These are phyloP conservation scores for Mycosarcoma mackinlayi DNA, from an alignment of 1,284 basidiomycete genomes.

Conservation along the genomic window DNA sequence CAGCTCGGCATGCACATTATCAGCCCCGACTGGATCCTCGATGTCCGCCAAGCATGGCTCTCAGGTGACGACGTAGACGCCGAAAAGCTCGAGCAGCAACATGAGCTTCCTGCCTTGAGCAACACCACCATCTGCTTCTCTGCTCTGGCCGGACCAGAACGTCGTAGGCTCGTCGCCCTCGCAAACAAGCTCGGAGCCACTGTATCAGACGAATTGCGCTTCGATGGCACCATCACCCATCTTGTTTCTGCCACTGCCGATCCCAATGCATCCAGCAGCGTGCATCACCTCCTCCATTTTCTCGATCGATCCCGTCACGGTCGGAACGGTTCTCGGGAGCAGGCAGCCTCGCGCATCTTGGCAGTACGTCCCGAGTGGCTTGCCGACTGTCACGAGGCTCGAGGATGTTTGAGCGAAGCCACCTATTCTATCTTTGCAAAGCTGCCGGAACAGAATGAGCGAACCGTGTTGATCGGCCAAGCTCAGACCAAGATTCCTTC, in stretches of 20 bases:
- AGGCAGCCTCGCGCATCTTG: slow-evolving; percentile 75
- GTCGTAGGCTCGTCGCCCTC: slow-evolving; percentile 25
- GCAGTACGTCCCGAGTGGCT: slow-evolving; percentile 88
- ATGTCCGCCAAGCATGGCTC: slow-evolving; percentile 78
- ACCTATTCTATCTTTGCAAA: slow-evolving; percentile 50
- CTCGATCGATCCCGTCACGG: slow-evolving; percentile 69
- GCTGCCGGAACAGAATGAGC: slow-evolving; percentile 17
- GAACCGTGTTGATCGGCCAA: slow-evolving; percentile 23
- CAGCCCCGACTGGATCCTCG: slow-evolving; percentile 77
- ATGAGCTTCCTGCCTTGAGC: slow-evolving; percentile 77
- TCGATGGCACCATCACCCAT: slow-evolving; percentile 69
- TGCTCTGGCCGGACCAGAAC: slow-evolving; percentile 25
- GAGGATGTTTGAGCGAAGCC: slow-evolving; percentile 70
- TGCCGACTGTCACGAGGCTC: slow-evolving; percentile 79
- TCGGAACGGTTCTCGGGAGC: slow-evolving; percentile 76
- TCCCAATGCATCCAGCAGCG: slow-evolving; percentile 73
- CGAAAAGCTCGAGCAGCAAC: slow-evolving; percentile 72
- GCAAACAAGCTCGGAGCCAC: slow-evolving; percentile 35
- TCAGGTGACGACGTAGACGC: slow-evolving; percentile 79
- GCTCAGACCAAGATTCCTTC: slow-evolving; percentile 35
- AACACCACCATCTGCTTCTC: slow-evolving; percentile 76
- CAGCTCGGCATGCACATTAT: slow-evolving; percentile 80
- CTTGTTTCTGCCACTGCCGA: slow-evolving; percentile 71
- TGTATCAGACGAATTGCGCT: slow-evolving; percentile 55
- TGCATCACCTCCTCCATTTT: slow-evolving; percentile 45